phyloP scores from a whole-genome alignment of 1,139 yeast genomes.

The Kurtzmaniella quercitrusa region DNA sequence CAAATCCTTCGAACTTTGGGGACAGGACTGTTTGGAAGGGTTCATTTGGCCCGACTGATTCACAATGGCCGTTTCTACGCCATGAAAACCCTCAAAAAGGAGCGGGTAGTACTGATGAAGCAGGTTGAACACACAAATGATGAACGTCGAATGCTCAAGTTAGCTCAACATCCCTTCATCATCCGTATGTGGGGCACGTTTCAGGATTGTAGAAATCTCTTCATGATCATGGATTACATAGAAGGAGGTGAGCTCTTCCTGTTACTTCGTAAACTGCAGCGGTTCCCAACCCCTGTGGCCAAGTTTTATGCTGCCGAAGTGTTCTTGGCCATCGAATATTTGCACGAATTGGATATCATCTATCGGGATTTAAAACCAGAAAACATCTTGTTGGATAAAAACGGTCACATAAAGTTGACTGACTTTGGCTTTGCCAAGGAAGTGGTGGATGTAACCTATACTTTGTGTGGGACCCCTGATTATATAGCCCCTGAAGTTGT shows the following conservation, averaged over 20 bases:
- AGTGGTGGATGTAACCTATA: slow-evolving; percentile 55
- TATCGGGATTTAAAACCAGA: slow-evolving; percentile 62
- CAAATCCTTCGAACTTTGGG: slow-evolving; percentile 54
- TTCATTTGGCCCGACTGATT: slow-evolving; percentile 53
- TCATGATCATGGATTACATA: slow-evolving; percentile 61
- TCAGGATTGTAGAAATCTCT: slow-evolving; percentile 52
- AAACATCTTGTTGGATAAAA: slow-evolving; percentile 52
- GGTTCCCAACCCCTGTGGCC: slow-evolving; percentile 61
- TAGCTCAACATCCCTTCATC: slow-evolving; percentile 56
- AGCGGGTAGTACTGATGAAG: slow-evolving; percentile 56
- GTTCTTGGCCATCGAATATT: slow-evolving; percentile 52
- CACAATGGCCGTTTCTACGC: slow-evolving; percentile 61
- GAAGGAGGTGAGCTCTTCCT: slow-evolving; percentile 62
- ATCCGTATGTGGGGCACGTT: slow-evolving; percentile 66
- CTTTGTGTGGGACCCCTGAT: slow-evolving; percentile 63
- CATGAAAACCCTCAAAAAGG: slow-evolving; percentile 54
- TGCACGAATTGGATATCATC: slow-evolving; percentile 54
- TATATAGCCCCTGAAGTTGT: slow-evolving; percentile 63
- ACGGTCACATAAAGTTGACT: slow-evolving; percentile 57
- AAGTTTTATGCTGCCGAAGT: slow-evolving; percentile 63
- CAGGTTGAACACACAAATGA: slow-evolving; percentile 64
- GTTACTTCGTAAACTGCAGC: slow-evolving; percentile 51
- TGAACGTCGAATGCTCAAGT: slow-evolving; percentile 52
- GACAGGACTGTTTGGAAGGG: slow-evolving; percentile 62
- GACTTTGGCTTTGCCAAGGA: slow-evolving; percentile 64